These are phyloP conservation scores for Saturnispora saitoi DNA, from an alignment of 805 yeast genomes.

Conservation along the genomic window DNA sequence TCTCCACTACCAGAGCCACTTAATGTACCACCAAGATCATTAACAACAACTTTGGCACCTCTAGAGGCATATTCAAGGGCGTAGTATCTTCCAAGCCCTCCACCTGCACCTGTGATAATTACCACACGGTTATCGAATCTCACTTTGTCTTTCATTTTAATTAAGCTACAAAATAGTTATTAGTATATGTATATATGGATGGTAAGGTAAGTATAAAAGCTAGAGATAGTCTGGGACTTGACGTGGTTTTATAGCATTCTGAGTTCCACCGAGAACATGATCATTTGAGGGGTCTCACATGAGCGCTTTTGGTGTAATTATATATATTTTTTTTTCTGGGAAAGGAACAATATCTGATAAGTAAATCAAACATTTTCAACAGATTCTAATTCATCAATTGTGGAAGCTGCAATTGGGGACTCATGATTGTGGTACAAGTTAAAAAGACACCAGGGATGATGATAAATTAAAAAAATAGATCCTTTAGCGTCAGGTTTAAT, in stretches of 20 bases:
- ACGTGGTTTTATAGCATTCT: constrained; percentile 2
- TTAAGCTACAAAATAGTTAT: background rate
- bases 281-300: constrained; percentile 3
- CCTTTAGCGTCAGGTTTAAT: too few relatives aligned
- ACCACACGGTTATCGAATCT: constrained; percentile 43
- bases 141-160: background rate
- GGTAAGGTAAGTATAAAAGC: background rate
- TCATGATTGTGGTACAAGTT: too few relatives aligned
- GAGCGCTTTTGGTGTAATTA: background rate
- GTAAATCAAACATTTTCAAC: too few relatives aligned
- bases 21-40: constrained; percentile 83
- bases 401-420: too few relatives aligned
- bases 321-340: background rate
- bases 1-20: constrained; percentile 62
- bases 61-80: constrained; percentile 80
- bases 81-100: constrained; percentile 86
- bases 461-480: too few relatives aligned
- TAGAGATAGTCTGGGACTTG: background rate
- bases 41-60: constrained; percentile 93
- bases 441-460: too few relatives aligned
- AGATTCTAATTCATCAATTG: too few relatives aligned
- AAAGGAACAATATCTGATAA: background rate
- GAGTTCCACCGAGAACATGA: constrained; percentile 10
- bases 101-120: constrained; percentile 94
- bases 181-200: background rate